Conservation (phyloP, 345 rosid species). For the Gossypium sturtianum region DNA sequence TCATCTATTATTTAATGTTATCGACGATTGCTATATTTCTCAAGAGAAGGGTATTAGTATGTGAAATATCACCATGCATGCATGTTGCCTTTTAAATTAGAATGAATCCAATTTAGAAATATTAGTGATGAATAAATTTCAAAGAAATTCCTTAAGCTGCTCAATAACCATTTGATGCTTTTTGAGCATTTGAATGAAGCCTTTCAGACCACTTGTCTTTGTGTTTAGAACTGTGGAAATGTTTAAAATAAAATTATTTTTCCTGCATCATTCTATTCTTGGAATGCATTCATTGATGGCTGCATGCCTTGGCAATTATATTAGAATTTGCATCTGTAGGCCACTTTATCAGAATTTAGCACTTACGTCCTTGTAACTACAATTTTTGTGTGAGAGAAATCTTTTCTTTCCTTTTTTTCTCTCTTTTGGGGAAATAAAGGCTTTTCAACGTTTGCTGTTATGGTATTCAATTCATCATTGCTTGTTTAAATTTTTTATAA, state of each 20-base stretch:
- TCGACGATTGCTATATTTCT: not conserved
- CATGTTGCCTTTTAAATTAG: not conserved
- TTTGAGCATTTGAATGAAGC: not conserved
- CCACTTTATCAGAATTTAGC: not conserved
- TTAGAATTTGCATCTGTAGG: not conserved
- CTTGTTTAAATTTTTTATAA: not conserved
- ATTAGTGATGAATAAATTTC: not conserved
- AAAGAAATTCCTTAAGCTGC: not conserved
- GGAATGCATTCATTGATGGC: not conserved
- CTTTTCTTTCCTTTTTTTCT: not conserved
- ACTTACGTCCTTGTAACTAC: not conserved
- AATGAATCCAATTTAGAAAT: not conserved
- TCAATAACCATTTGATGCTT: not conserved
- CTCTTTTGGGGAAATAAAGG: not conserved
- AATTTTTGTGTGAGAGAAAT: not conserved
- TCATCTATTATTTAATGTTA: conserved; percentile 6
- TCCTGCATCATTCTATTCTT: not conserved
- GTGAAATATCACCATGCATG: not conserved
- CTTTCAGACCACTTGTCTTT: not conserved
- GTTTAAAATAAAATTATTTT: not conserved
- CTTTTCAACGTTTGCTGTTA: not conserved
- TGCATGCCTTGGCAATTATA: not conserved
- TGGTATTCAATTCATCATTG: not conserved
- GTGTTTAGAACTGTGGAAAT: not conserved
- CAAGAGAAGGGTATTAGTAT: not conserved